Conservation (phyloP, 2,329 filamentous ascomycete genomes). For the Talaromyces sp. region DNA sequence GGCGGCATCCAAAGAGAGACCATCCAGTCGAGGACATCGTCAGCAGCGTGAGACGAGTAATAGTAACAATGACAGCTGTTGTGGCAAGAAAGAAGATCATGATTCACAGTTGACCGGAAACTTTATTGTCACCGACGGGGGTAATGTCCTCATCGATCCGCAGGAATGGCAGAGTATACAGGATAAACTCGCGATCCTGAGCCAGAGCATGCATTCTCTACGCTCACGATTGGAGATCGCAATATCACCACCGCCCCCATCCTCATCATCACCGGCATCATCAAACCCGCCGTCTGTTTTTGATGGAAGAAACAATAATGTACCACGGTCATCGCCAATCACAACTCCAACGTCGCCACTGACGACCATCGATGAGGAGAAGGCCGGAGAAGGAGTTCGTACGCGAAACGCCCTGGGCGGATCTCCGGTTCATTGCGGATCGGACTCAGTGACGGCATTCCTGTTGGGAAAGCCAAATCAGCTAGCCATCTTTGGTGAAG, state of each 20-base stretch:
- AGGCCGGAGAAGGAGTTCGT: conserved; percentile 51
- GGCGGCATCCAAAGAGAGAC: conserved; percentile 35
- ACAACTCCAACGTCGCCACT: neutral
- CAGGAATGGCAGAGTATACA: conserved; percentile 42
- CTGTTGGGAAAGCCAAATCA: conserved; percentile 48
- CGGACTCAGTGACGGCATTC: conserved; percentile 57
- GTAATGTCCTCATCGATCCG: conserved; percentile 35
- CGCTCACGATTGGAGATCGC: conserved; percentile 34
- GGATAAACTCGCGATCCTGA: conserved; percentile 37
- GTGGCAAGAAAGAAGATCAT: neutral
- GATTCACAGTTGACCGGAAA: conserved; percentile 12
- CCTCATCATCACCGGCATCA: conserved; percentile 15
- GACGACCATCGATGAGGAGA: conserved; percentile 11
- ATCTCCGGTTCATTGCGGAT: conserved; percentile 57
- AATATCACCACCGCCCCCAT: conserved; percentile 9
- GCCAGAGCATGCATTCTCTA: conserved; percentile 35
- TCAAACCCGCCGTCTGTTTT: neutral
- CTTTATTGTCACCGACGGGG: conserved; percentile 13
- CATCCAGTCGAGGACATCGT: neutral
- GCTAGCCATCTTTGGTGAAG: conserved; percentile 45
- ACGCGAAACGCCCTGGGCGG: conserved; percentile 55
- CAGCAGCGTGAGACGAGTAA: neutral
- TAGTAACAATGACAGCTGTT: neutral
- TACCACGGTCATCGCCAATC: neutral
- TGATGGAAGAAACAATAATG: neutral